Conservation (phyloP, 2,329 filamentous ascomycete species). For the Sarocladiaceae sp. region DNA sequence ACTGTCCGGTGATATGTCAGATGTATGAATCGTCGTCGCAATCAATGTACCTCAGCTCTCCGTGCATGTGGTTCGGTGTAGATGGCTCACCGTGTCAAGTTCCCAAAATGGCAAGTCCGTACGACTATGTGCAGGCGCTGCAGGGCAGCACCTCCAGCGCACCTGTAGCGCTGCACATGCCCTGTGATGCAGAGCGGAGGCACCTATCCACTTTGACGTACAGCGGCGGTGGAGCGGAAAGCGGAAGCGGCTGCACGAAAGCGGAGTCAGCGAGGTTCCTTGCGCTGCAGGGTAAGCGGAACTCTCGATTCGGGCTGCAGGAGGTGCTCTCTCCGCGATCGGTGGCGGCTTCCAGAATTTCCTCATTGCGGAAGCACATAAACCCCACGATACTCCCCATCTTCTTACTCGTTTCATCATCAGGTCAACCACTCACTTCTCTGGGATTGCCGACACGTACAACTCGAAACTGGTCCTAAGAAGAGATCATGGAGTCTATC, state of each 20-base stretch:
- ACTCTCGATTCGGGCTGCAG: conserved; percentile 1
- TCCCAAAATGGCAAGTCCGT: conserved; percentile 9
- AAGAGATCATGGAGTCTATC: conserved; percentile 44
- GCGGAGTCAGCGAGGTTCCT: neutral
- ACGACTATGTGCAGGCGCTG: neutral
- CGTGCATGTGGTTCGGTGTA: no score
- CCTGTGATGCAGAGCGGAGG: neutral
- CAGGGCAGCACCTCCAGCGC: neutral
- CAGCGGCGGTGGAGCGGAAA: no score
- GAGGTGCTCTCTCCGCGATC: neutral
- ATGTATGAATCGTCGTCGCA: neutral
- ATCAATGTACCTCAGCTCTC: no score
- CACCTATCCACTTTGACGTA: no score
- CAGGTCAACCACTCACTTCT: no score
- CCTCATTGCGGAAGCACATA: conserved; percentile 7
- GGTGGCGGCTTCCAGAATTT: conserved; percentile 9
- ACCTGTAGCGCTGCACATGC: neutral
- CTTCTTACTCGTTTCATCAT: neutral
- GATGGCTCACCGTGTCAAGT: no score
- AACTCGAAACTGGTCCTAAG: neutral
- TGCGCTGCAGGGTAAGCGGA: conserved; percentile 9
- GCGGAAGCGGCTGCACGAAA: no score
- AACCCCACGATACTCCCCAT: neutral
- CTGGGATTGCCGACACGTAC: neutral
- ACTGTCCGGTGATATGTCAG: neutral